A percentile compares a stretch with the other conserved stretches of the same genome.
Conservation (phyloP, 345 rosid genomes). For the Lenwebbia sp. region DNA sequence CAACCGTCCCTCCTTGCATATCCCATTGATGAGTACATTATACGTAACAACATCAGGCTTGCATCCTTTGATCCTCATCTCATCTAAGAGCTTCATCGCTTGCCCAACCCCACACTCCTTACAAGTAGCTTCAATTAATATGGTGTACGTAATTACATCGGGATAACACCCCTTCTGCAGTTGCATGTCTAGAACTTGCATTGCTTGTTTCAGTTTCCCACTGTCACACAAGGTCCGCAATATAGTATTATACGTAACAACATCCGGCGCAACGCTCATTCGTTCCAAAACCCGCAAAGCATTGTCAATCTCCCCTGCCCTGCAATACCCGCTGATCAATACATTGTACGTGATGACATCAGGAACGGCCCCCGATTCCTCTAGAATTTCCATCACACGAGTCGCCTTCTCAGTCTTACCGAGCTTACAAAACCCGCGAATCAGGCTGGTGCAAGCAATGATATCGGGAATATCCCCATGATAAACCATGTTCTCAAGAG, state of each 20-base stretch:
- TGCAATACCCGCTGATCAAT: constrained; percentile 75
- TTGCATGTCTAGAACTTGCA: constrained; percentile 66
- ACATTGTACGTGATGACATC: constrained; percentile 79
- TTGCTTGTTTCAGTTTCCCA: constrained; percentile 67
- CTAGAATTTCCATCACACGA: constrained; percentile 64
- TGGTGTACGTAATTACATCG: constrained; percentile 69
- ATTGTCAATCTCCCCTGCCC: constrained; percentile 59
- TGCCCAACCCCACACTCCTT: constrained; percentile 66
- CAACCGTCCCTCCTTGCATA: constrained; percentile 73
- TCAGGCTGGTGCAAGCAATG: constrained; percentile 62
- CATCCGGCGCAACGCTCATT: constrained; percentile 78
- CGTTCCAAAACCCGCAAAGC: constrained; percentile 54
- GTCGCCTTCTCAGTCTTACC: constrained; percentile 64
- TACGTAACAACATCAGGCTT: constrained; percentile 76
- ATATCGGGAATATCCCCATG: constrained; percentile 68
- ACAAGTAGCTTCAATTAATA: constrained; percentile 80
- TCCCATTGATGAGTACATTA: constrained; percentile 79
- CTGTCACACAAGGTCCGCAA: constrained; percentile 60
- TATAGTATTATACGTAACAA: constrained; percentile 76
- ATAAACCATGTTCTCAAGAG: constrained; percentile 70
- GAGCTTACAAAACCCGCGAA: constrained; percentile 66
- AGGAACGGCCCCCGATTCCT: constrained; percentile 64
- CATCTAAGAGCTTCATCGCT: constrained; percentile 88
- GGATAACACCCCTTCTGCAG: constrained; percentile 59
- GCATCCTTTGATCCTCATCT: constrained; percentile 73